Percentiles rank a stretch among this genome's conserved stretches.
phyloP scores from a whole-genome alignment of 352 stramenopile species.

The Phytophthora pistaciae region DNA sequence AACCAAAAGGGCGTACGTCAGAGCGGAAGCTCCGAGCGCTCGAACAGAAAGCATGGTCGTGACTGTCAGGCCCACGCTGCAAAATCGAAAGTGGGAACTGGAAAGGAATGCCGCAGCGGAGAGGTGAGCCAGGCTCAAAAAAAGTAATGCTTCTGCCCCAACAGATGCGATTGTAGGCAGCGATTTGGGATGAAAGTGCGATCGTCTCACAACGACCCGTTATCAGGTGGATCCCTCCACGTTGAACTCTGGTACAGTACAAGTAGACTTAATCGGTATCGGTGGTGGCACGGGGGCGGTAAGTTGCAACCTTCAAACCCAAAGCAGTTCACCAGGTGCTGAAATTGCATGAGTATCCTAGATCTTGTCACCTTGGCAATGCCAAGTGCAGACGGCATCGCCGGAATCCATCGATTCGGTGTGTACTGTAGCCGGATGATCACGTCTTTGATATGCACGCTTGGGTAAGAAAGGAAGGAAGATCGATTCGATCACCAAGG shows the following conservation, averaged over 20 bases:
- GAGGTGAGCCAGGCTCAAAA: constrained; percentile 31
- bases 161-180: constrained; percentile 25
- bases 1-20: constrained; percentile 13
- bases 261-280: no score
- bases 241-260: no score
- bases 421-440: neutral
- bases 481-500: neutral
- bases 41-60: constrained; percentile 20
- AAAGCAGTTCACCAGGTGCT: neutral
- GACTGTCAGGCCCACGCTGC: neutral
- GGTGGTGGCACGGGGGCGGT: no score
- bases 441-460: neutral
- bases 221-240: no score
- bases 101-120: constrained; percentile 20
- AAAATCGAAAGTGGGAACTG: constrained; percentile 7
- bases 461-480: neutral
- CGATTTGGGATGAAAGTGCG: constrained; percentile 12
- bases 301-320: no score
- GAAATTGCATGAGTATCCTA: neutral
- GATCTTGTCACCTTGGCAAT: no score
- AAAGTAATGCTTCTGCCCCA: constrained; percentile 18
- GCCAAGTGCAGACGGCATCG: no score
- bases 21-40: constrained; percentile 10
- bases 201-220: neutral
- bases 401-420: neutral